A percentile compares a stretch with the other conserved stretches of the same genome.
These are phyloP conservation scores for Phialophora verrucosa DNA, from an alignment of 2,329 filamentous ascomycete genomes.

Conservation along the genomic window DNA sequence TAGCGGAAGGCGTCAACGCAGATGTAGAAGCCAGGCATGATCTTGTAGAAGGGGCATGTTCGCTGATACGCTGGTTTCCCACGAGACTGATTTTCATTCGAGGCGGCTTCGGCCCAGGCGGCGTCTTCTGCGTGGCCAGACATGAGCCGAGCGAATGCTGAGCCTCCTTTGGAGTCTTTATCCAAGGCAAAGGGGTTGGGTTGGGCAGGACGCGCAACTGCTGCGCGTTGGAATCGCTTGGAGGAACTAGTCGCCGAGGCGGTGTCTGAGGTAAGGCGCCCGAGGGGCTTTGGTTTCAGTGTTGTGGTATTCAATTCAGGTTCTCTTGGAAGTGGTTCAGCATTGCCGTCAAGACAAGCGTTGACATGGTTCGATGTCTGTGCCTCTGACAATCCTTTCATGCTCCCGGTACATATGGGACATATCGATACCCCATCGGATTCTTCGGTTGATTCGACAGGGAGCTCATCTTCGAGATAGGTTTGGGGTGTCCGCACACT, in stretches of 20 bases:
- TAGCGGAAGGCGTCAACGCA: constrained; percentile 97
- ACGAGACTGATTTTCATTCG: constrained; percentile 74
- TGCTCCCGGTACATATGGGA: constrained; percentile 74
- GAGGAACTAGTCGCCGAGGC: constrained; percentile 46
- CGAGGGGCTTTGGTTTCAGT: constrained; percentile 11
- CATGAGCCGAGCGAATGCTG: constrained; percentile 94
- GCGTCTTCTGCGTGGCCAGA: constrained; percentile 85
- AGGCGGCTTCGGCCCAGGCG: constrained; percentile 87
- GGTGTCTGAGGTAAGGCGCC: constrained; percentile 37
- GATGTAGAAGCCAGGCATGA: constrained; percentile 88
- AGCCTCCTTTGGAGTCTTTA: constrained; percentile 53
- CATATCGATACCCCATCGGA: constrained; percentile 57
- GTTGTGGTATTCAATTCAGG: constrained; percentile 28
- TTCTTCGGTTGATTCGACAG: constrained; percentile 13
- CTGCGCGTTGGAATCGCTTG: constrained; percentile 70
- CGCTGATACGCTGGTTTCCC: constrained; percentile 86
- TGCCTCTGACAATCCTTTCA: constrained; percentile 62
- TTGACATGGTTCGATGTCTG: constrained; percentile 87
- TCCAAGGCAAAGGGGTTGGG: constrained; percentile 73
- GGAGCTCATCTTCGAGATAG: constrained; percentile 35
- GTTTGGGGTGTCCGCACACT: constrained; percentile 34
- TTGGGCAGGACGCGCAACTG: constrained; percentile 78
- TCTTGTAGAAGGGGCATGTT: constrained; percentile 98
- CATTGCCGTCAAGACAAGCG: constrained; percentile 83
- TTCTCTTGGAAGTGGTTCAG: constrained; percentile 60